phyloP scores from a whole-genome alignment of 148 eudicot species.

The Oxyria digyna region DNA sequence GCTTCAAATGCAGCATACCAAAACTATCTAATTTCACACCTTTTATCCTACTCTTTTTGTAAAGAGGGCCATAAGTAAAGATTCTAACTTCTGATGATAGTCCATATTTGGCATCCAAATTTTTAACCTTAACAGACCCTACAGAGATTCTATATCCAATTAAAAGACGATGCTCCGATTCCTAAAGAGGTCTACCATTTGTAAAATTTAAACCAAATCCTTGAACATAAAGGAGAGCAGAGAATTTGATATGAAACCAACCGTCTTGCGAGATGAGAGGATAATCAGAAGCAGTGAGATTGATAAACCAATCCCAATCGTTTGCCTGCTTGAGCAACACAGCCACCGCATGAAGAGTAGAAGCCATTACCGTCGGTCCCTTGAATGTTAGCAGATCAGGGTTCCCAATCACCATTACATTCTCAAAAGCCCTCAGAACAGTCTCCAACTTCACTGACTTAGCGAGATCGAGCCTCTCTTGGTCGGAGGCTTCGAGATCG shows the following conservation, averaged over 20 bases:
- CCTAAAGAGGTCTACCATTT: too few relatives aligned
- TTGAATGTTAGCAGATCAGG: conserved; percentile 58
- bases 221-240: neutral
- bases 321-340: conserved; percentile 38
- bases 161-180: neutral
- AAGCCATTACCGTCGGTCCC: conserved; percentile 66
- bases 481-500: conserved; percentile 53
- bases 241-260: conserved; percentile 3
- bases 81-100: neutral
- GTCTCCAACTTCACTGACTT: conserved; percentile 30
- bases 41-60: neutral
- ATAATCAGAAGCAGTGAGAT: conserved; percentile 80
- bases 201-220: neutral
- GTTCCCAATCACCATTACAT: conserved; percentile 68
- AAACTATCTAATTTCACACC: neutral
- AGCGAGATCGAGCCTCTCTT: conserved; percentile 54
- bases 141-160: neutral
- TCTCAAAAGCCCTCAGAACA: conserved; percentile 25
- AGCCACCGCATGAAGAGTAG: conserved; percentile 53
- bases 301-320: conserved; percentile 92
- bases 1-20: neutral
- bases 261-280: conserved; percentile 85
- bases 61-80: neutral
- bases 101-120: neutral
- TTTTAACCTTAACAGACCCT: neutral